Conservation (phyloP, 805 yeast genomes). For the Danielia reshetovae region DNA sequence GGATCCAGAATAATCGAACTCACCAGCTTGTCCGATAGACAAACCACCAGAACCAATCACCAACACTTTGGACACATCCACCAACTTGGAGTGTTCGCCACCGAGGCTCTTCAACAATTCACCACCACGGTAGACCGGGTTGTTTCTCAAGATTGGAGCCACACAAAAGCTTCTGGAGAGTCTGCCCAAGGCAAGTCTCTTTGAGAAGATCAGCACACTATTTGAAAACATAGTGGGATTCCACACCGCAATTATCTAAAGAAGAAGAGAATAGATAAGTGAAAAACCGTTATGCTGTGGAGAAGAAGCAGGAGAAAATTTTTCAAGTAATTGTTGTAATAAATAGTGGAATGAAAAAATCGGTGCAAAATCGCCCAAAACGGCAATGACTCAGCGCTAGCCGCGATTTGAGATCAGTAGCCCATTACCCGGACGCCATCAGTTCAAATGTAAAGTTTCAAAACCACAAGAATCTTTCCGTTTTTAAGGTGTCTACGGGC, state of each 20-base stretch:
- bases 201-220: conserved; percentile 7
- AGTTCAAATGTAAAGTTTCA: no score
- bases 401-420: conserved; percentile 21
- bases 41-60: conserved; percentile 97
- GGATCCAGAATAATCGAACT: conserved; percentile 97
- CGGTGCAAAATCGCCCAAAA: conserved; percentile 14
- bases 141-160: conserved; percentile 1
- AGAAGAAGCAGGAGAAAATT: conserved; percentile 1
- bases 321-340: neutral
- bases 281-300: conserved; percentile 1
- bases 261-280: neutral
- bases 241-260: neutral
- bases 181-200: neutral
- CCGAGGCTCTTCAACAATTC: conserved; percentile 56
- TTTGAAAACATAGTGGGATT: conserved; percentile 3
- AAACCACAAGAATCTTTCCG: no score
- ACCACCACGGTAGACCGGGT: conserved; percentile 55
- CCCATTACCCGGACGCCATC: conserved; percentile 19
- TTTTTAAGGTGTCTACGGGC: no score
- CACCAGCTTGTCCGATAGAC: conserved; percentile 99
- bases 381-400: conserved; percentile 24
- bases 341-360: conserved; percentile 10
- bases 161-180: neutral
- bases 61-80: conserved; percentile 81
- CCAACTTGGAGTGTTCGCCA: conserved; percentile 62